Evolutionary conservation across 352 stramenopile genomes (phyloP).

Genomic region (Phytophthora podocarpi): DNA sequence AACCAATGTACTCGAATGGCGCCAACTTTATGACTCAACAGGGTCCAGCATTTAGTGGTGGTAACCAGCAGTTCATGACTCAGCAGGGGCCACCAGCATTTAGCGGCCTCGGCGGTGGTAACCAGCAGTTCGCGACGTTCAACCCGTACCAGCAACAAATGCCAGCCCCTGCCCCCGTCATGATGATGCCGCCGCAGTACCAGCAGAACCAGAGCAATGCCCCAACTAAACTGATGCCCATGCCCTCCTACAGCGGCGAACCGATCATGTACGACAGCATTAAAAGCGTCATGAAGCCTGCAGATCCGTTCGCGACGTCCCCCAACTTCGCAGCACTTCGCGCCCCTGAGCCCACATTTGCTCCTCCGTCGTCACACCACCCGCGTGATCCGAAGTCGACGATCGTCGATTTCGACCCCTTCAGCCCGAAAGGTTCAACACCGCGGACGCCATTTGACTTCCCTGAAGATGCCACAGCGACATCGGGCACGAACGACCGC

Average conservation of each 20-base stretch:
- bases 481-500: constrained; percentile 43
- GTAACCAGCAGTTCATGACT: constrained; percentile 56
- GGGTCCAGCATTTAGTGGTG: neutral
- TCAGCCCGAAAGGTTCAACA: constrained; percentile 61
- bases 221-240: constrained; percentile 32
- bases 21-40: constrained; percentile 20
- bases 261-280: constrained; percentile 67
- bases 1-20: constrained; percentile 42
- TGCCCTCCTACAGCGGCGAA: constrained; percentile 46
- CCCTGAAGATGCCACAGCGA: constrained; percentile 14
- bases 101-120: constrained; percentile 35
- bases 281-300: constrained; percentile 60
- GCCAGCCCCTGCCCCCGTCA: constrained; percentile 4
- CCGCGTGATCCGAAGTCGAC: constrained; percentile 45
- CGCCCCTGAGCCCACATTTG: constrained; percentile 34
- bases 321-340: constrained; percentile 28
- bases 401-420: constrained; percentile 77
- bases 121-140: constrained; percentile 38
- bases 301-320: constrained; percentile 52
- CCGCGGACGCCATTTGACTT: constrained; percentile 58
- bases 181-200: constrained; percentile 28
- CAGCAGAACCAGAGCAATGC: constrained; percentile 24
- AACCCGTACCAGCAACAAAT: constrained; percentile 39
- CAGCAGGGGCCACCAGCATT: constrained; percentile 54
- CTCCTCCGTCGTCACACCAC: constrained; percentile 31